Percentiles rank a stretch among this genome's conserved stretches.
Evolutionary conservation across 371 early-diverging fungal species (phyloP).

Genomic region (Rhizomucor miehei): DNA sequence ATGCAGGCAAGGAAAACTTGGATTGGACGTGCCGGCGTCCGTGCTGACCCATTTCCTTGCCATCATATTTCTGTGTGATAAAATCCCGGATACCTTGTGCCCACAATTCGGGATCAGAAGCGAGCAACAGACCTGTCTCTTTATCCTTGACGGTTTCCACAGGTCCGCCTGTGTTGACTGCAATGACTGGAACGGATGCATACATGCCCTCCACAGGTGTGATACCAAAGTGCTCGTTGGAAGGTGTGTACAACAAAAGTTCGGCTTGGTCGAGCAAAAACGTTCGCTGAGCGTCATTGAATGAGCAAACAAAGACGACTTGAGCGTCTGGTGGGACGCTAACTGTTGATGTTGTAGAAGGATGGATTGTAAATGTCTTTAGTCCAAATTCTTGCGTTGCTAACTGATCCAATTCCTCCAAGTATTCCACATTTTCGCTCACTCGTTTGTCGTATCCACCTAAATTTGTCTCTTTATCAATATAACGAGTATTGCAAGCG

Average conservation of each 20-base stretch:
- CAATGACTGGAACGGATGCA: slow-evolving; percentile 82
- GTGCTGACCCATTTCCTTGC: slow-evolving; percentile 52
- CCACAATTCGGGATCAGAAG: slow-evolving; percentile 62
- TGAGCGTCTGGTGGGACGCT: slow-evolving; percentile 48
- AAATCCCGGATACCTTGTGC: slow-evolving; percentile 57
- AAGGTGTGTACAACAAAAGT: slow-evolving; percentile 88
- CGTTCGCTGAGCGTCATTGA: slow-evolving; percentile 78
- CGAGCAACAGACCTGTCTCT: slow-evolving; percentile 76
- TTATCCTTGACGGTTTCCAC: slow-evolving; percentile 72
- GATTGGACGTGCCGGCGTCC: slow-evolving; percentile 64
- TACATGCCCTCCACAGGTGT: slow-evolving; percentile 97
- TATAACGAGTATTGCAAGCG: not conserved
- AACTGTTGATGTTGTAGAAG: slow-evolving; percentile 11
- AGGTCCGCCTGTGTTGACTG: slow-evolving; percentile 87
- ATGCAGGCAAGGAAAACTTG: slow-evolving; percentile 66
- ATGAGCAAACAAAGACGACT: slow-evolving; percentile 87
- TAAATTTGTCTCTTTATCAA: slow-evolving; percentile 6
- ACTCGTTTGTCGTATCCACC: slow-evolving; percentile 88
- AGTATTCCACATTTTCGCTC: slow-evolving; percentile 83
- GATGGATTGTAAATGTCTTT: slow-evolving; percentile 42
- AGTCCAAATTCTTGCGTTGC: slow-evolving; percentile 46
- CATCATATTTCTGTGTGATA: slow-evolving; percentile 28
- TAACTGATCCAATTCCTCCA: slow-evolving; percentile 62
- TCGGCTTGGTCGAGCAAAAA: slow-evolving; percentile 64
- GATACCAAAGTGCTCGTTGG: slow-evolving; percentile 95